Evolutionary conservation across 1,139 yeast genomes (phyloP), one percentile per base, ranked within the genome.

Genomic region (Arxiozyma slooffiae): DNA sequence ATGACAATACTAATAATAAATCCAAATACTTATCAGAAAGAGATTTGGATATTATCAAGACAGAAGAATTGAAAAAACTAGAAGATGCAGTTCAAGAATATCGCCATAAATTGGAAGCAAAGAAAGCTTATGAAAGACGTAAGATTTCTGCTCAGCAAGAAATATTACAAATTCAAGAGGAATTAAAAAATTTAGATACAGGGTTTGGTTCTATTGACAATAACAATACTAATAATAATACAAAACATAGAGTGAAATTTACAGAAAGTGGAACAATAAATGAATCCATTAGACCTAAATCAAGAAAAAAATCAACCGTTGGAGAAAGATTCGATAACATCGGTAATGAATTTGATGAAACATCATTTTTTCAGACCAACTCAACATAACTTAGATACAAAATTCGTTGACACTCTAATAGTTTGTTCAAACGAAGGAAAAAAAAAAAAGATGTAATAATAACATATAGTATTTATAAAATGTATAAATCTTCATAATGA

Each of bases 91-190:
- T 65, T 14, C 62, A 60, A 38, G 53, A 58, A 4, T 53, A 61
- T 26, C 61, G 62, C 45, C 51, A 60, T 16, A 61, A 58, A 39
- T 55, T 63, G 16, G 54, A 58, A 11, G 57, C 60, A 30, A 64
- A 57, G 49, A 57, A 59, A 26, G 66, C 62, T 38, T 61, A 63
- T 52, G 68, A 64, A 44, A 55, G 60, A 38, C 57, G 68, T 26
- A 63, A 63, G 48, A 51, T 58, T 11, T 62, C 68, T 2, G 48
- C 63, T 36, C 59, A 62, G 48, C 60, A 59, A 43, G 65, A 63
- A 48, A 50, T 65, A 38, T 49, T 53, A 14, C 66, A 63, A 38
- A 51, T 65, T 11, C 51, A 50, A 41, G 39, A 51, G 2, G 41
- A 47, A 34, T 39, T 55, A 41, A 49, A 50, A 26, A 48, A 46